Percentiles rank a stretch among this genome's conserved stretches.
These are phyloP conservation scores for Gigaspora rosea DNA, from an alignment of 192 early-diverging fungal genomes.

Conservation along the genomic window DNA sequence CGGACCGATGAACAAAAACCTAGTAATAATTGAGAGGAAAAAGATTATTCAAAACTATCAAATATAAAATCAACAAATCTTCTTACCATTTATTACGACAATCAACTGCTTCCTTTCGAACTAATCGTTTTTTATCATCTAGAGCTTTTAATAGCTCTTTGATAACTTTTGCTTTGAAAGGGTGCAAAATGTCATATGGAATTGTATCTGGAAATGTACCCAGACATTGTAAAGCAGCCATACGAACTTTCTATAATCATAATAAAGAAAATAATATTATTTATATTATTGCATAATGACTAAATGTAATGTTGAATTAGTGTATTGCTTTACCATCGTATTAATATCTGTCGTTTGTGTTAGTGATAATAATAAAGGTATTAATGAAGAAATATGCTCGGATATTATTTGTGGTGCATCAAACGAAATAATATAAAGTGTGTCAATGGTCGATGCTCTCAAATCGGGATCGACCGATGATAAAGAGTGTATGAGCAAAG, in stretches of 20 bases:
- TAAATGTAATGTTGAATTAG: background rate
- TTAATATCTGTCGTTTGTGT: constrained; percentile 40
- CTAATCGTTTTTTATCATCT: constrained; percentile 88
- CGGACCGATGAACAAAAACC: too few relatives aligned
- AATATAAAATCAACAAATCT: background rate
- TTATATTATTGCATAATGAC: background rate
- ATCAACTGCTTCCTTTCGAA: constrained; percentile 85
- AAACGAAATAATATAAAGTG: constrained; percentile 70
- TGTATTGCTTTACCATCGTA: constrained; percentile 38
- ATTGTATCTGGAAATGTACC: constrained; percentile 66
- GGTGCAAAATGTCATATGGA: constrained; percentile 58
- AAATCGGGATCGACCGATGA: constrained; percentile 64
- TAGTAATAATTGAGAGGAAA: too few relatives aligned
- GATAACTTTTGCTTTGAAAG: constrained; percentile 65
- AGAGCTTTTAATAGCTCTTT: constrained; percentile 62
- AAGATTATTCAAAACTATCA: too few relatives aligned
- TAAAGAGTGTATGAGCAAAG: constrained; percentile 77
- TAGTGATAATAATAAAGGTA: constrained; percentile 44
- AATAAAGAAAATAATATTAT: background rate
- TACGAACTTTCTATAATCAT: constrained; percentile 56
- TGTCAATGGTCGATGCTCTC: constrained; percentile 74
- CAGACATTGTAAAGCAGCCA: constrained; percentile 70
- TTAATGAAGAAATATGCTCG: constrained; percentile 50
- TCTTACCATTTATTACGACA: constrained; percentile 82
- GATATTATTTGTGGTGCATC: constrained; percentile 70